Base-by-base conservation (phyloP, 164 flowering plant species). In the Vitis labrusca region DNA sequence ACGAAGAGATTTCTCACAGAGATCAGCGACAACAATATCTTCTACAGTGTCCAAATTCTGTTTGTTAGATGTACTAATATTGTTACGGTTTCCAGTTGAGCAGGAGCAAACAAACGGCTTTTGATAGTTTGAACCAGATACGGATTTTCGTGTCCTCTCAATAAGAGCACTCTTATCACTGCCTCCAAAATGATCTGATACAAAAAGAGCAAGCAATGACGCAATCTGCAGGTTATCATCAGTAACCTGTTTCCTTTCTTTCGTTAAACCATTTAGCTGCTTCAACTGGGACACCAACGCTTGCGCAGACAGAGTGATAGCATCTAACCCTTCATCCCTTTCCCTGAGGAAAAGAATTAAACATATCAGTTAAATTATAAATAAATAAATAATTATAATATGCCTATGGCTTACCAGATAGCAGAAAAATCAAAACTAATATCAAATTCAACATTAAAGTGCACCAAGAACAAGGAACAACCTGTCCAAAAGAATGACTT, bases 31-130 rank as follows among this genome's bases (percentile, higher is more conserved):
- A 51, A 74, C 59, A 32, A 83, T 66, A 78, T 86, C 88, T 66
- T 89, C 92, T 4, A 60, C 72, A 56, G 55, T 50, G 2, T 76
- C 76, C 55, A 58, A 70, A 65, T 50, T 64, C 64, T 72, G 72
- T 55, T 81, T 72, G 8, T 67, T 51, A 4, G 78, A 49, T 61
- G 67, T 27, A 51, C 15, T 71, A 15, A 52, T 54, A 59, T 32
- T 76, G 49, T 78, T 73, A 61, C 72, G 70, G 69, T 78, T 87
- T 71, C 94, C 95, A 81, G 90, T 85, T 58, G 87, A 63, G 80
- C 99, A 95, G 13, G 96, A 91, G 65, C 99, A 93, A 64, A 91
- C 87, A 77, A 96, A 96, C 37, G 99, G 99, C 74, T 90, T 88
- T 55, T 51, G 52, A 71, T 85, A 88, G 74, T 91, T 91, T 71